Conservation (phyloP, 169 alveolate species). For the Plasmodium fragile region DNA sequence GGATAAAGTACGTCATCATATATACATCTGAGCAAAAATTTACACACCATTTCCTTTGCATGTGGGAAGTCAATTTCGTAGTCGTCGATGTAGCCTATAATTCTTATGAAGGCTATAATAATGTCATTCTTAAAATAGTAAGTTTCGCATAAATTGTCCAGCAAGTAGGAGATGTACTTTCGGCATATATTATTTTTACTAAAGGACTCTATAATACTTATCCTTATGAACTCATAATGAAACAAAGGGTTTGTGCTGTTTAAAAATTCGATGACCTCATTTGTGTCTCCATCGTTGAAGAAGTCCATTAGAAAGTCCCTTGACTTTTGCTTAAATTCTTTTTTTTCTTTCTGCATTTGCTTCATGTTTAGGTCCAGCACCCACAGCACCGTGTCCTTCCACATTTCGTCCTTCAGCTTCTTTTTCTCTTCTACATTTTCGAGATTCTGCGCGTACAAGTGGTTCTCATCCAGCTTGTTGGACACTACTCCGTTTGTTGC, state of each 20-base stretch:
- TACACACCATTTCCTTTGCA: conserved; percentile 69
- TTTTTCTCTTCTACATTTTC: conserved; percentile 43
- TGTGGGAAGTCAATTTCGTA: conserved; percentile 75
- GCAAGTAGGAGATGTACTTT: conserved; percentile 46
- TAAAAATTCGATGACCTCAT: conserved; percentile 74
- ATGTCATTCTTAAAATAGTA: conserved; percentile 51
- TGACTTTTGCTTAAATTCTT: conserved; percentile 56
- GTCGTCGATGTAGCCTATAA: conserved; percentile 74
- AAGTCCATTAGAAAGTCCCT: conserved; percentile 70
- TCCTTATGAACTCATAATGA: conserved; percentile 73
- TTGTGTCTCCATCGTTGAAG: conserved; percentile 69
- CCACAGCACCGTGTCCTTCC: conserved; percentile 70
- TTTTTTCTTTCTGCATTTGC: conserved; percentile 61
- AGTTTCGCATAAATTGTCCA: conserved; percentile 54
- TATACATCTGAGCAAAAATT: conserved; percentile 66
- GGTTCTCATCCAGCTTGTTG: conserved; percentile 6
- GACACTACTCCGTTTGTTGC: neutral
- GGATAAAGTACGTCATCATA: conserved; percentile 70
- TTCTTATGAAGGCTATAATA: conserved; percentile 66
- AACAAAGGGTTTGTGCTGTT: conserved; percentile 45
- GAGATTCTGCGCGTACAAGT: conserved; percentile 31
- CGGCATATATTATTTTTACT: conserved; percentile 74
- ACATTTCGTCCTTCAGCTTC: conserved; percentile 58
- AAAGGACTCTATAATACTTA: conserved; percentile 70
- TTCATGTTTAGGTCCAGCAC: conserved; percentile 57